Evolutionary conservation across 176 grass and related monocot genomes (phyloP), one percentile per base, ranked within the genome.

Genomic region (Phragmites australis): DNA sequence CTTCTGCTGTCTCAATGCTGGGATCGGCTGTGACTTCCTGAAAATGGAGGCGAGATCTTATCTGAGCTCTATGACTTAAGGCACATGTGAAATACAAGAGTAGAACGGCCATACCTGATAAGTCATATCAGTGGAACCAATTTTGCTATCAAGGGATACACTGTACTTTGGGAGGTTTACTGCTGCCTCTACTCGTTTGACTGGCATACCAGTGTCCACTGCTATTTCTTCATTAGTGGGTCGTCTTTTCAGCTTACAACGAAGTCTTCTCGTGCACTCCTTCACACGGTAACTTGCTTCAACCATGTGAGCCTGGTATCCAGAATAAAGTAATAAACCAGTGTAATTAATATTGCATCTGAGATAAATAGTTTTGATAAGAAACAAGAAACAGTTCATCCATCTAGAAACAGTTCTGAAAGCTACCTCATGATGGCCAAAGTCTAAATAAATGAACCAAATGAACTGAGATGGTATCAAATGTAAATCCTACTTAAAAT

Each of bases 1-100:
- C 92, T 70, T 94, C 90, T 13, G 89, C 85, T 37, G 92, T 93
- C 82, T 94, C 92, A 19, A 82, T 78, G 53, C 91, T 81, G 22
- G 86, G 92, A 85, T 94, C 81, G 40, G 90, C 90, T 74, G 91
- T 91, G 23, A 89, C 85, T 81, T 98, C 95, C 95, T 98, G 83
- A 81, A 61, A 82, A 93, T 52, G 15, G 72, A 67, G 58, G 16
- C 18, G 30, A 19, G n/a, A 58, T 57, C 6, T 68, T 39, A 77
- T 30, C 22, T 50, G n/a, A 48, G 23, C 42, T 61, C 44, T 60
- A 69, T 26, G 34, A 16, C 50, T 21, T 17, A 8, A 76, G 76
- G 2, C 16, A 62, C 16, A 68, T 0, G 22, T 19, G 41, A 9
- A 19, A 48, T 58, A 29, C 19, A 82, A 49, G 34, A 53, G 73